Evolutionary conservation across 345 rosid species (phyloP), one percentile per base, ranked within the genome.

Genomic region (Populus davidiana): DNA sequence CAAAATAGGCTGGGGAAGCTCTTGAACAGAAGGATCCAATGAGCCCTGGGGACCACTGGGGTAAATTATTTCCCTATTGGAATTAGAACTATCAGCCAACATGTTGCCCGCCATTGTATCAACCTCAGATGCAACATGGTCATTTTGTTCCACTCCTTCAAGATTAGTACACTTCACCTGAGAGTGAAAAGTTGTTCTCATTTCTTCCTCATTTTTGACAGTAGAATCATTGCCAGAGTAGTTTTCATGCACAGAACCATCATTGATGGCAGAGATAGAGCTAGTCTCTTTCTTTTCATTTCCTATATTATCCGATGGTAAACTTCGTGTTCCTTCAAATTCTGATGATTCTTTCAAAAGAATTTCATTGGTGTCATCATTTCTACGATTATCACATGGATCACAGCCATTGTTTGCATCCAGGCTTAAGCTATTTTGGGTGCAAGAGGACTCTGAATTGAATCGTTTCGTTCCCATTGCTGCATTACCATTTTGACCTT

Each of bases 381-480:
- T 86, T 79, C 81, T 86, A 52, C 63, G 79, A 73, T 83, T 83
- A 80, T 80, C 78, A 80, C 69, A 82, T 38, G 76, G 76, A 82
- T 83, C 87, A 72, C 78, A 83, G 77, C 83, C 89, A 78, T 88
- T 90, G 83, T 84, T 89, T 79, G 76, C 87, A 84, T 87, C 92
- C 77, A 88, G 72, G 77, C 77, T 80, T 81, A 84, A 65, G 75
- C 83, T 85, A 65, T 87, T 90, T 72, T 76, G 86, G 23, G 91
- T 86, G 83, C 87, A 87, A 80, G 92, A 91, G 78, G 92, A 91
- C 78, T 90, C 93, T 36, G 88, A 86, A 78, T 90, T 91, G 81
- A 91, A 81, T 76, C 83, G 83, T 81, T 86, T 89, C 36, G 79
- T 72, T 79, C 81, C 87, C 67, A 76, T 67, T 80, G 81, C 84